Evolutionary conservation across 768 basidiomycete species (phyloP).

Genomic region (Mycena indigotica): DNA sequence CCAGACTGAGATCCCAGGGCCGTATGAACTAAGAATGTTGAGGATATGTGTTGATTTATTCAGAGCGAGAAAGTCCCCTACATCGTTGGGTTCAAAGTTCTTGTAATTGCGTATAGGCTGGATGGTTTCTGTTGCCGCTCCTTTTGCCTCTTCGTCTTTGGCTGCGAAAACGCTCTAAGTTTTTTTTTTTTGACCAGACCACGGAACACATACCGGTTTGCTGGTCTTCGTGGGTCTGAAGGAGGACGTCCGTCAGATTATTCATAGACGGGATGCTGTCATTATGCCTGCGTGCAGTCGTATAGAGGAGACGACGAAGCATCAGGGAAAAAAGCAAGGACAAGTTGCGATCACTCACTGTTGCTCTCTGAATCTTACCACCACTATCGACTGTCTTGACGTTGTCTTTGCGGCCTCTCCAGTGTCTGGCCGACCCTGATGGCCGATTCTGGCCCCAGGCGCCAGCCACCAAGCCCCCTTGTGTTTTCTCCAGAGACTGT

Average conservation of each 20-base stretch:
- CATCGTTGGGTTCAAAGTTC: constrained; percentile 26
- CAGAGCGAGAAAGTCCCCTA: constrained; percentile 13
- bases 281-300: constrained; percentile 5
- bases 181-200: not conserved
- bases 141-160: not conserved
- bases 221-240: not conserved
- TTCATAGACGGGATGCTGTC: not conserved
- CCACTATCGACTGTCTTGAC: constrained; percentile 31
- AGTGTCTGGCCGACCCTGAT: constrained; percentile 36
- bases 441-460: constrained; percentile 54
- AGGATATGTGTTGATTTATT: not conserved
- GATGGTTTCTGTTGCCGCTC: not conserved
- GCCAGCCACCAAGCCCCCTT: constrained; percentile 77
- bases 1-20: constrained; percentile 46
- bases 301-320: constrained; percentile 2
- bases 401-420: constrained; percentile 24
- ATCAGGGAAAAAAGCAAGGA: not conserved
- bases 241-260: not conserved
- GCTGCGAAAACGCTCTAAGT: not conserved
- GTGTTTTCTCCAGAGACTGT: constrained; percentile 73
- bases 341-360: not conserved
- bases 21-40: constrained; percentile 43
- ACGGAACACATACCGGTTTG: not conserved
- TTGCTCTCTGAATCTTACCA: constrained; percentile 21
- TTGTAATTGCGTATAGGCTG: constrained; percentile 14